phyloP scores from a whole-genome alignment of 805 yeast genomes.

The Saturnispora silvae region DNA sequence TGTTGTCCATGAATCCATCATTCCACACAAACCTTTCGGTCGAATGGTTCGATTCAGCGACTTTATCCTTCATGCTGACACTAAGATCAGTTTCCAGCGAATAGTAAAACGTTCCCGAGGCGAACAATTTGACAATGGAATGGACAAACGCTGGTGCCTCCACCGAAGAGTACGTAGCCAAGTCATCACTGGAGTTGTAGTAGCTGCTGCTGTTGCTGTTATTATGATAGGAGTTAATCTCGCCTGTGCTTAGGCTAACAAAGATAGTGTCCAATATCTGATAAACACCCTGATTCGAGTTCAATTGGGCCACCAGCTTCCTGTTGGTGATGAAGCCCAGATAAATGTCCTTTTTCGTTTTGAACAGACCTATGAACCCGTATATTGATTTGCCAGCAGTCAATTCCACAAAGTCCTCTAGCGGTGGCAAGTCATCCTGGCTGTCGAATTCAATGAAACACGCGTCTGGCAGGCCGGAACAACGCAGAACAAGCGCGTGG shows the following conservation, averaged over 20 bases:
- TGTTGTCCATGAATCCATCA: slow-evolving; percentile 33
- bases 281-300: slow-evolving; percentile 41
- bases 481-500: slow-evolving; percentile 7
- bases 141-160: slow-evolving; percentile 15
- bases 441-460: slow-evolving; percentile 47
- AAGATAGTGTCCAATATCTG: slow-evolving; percentile 53
- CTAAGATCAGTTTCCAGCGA: slow-evolving; percentile 38
- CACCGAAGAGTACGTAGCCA: background rate
- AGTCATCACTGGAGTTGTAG: background rate
- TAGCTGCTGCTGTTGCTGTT: background rate
- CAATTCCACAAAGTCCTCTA: slow-evolving; percentile 19
- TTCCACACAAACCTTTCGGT: slow-evolving; percentile 42
- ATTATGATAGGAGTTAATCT: slow-evolving; percentile 17
- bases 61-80: slow-evolving; percentile 33
- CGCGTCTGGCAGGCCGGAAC: no score
- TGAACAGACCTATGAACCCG: slow-evolving; percentile 55
- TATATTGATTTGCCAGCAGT: slow-evolving; percentile 15
- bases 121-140: slow-evolving; percentile 30
- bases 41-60: slow-evolving; percentile 26
- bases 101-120: slow-evolving; percentile 39
- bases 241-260: slow-evolving; percentile 45
- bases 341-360: slow-evolving; percentile 42
- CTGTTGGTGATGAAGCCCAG: slow-evolving; percentile 49
- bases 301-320: slow-evolving; percentile 44
- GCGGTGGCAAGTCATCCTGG: slow-evolving; percentile 15